Conservation (phyloP, 805 yeast species). For the Ogataea trehalophila region DNA sequence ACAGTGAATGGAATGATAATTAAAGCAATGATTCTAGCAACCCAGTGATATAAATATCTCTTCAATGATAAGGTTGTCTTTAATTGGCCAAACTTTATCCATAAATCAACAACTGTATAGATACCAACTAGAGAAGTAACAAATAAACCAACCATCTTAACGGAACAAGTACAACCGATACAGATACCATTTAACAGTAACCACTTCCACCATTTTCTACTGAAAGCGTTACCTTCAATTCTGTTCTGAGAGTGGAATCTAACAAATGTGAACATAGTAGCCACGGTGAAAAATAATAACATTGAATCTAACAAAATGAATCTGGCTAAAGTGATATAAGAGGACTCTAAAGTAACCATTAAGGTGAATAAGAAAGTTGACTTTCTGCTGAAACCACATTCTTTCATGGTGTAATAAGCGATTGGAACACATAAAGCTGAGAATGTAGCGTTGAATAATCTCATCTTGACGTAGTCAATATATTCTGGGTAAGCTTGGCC, state of each 20-base stretch:
- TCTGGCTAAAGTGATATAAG: slow-evolving; percentile 80
- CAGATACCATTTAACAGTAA: slow-evolving; percentile 74
- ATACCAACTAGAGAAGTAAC: slow-evolving; percentile 85
- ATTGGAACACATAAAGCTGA: slow-evolving; percentile 82
- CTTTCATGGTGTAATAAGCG: slow-evolving; percentile 76
- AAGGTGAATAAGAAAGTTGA: slow-evolving; percentile 75
- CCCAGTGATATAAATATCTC: slow-evolving; percentile 58
- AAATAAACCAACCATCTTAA: slow-evolving; percentile 95
- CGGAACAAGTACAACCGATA: slow-evolving; percentile 88
- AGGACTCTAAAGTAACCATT: slow-evolving; percentile 77
- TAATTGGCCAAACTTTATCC: slow-evolving; percentile 80
- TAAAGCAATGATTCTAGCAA: slow-evolving; percentile 57
- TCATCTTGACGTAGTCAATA: slow-evolving; percentile 78
- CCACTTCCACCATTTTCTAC: slow-evolving; percentile 93
- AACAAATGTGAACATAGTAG: slow-evolving; percentile 71
- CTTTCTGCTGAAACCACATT: slow-evolving; percentile 64
- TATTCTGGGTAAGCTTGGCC: slow-evolving; percentile 73
- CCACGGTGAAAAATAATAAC: slow-evolving; percentile 80
- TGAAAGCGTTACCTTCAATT: slow-evolving; percentile 44
- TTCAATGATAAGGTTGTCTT: slow-evolving; percentile 41
- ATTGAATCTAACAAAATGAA: slow-evolving; percentile 90
- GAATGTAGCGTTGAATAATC: slow-evolving; percentile 81
- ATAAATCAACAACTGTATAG: slow-evolving; percentile 82
- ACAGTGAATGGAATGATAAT: slow-evolving; percentile 59
- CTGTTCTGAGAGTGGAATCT: slow-evolving; percentile 62